These are phyloP conservation scores for Kluyveromyces siamensis DNA, from an alignment of 805 yeast genomes.

Conservation along the genomic window DNA sequence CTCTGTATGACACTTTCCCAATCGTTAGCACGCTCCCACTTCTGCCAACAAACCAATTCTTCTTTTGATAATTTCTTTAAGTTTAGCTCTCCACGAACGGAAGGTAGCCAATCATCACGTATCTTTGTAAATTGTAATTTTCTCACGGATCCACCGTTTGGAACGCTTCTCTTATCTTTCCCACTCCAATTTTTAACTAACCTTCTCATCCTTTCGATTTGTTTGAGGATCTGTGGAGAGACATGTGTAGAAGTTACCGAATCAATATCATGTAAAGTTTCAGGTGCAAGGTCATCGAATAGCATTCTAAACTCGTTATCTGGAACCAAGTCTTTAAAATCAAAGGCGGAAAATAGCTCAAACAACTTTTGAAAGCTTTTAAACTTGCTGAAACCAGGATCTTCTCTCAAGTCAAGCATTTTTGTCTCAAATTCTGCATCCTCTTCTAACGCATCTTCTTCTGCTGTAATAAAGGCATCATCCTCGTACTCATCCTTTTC, in stretches of 20 bases:
- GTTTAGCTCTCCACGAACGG: slow-evolving; percentile 46
- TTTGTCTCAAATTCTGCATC: slow-evolving; percentile 22
- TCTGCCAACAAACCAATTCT: slow-evolving; percentile 32
- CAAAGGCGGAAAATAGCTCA: slow-evolving; percentile 14
- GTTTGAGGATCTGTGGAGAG: slow-evolving; percentile 59
- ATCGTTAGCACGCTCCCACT: slow-evolving; percentile 32
- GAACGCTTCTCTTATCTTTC: slow-evolving; percentile 59
- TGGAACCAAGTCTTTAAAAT: slow-evolving; percentile 49
- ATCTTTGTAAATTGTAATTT: slow-evolving; percentile 62
- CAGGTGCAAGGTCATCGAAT: slow-evolving; percentile 62
- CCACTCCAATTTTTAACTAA: slow-evolving; percentile 83
- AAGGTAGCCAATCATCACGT: slow-evolving; percentile 75
- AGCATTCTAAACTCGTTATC: slow-evolving; percentile 63
- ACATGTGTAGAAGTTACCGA: slow-evolving; percentile 61
- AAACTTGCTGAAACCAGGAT: slow-evolving; percentile 19
- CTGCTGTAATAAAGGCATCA: slow-evolving; percentile 38
- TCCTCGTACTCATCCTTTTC: slow-evolving; percentile 23
- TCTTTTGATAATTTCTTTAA: slow-evolving; percentile 45
- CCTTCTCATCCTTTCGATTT: slow-evolving; percentile 42
- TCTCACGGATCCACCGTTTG: slow-evolving; percentile 53
- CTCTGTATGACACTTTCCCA: slow-evolving; percentile 43
- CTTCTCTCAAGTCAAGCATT: slow-evolving; percentile 29
- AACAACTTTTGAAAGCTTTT: slow-evolving; percentile 7
- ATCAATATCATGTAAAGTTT: slow-evolving; percentile 66
- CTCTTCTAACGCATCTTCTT: slow-evolving; percentile 19